phyloP scores from a whole-genome alignment of 257 asterid species.

The Phtheirospermum japonicum region DNA sequence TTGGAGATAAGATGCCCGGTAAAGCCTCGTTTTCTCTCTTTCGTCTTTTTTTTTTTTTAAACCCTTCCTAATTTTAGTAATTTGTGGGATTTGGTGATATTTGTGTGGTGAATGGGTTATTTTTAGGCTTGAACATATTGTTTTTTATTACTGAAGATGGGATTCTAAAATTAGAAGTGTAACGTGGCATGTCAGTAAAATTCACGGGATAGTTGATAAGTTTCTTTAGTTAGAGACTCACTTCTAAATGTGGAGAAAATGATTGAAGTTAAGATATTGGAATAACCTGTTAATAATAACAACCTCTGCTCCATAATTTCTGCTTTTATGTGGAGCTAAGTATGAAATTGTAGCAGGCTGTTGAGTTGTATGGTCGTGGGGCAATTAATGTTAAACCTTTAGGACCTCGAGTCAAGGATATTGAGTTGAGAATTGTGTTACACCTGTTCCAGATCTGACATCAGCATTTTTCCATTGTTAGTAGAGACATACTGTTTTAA shows the following conservation, averaged over 20 bases:
- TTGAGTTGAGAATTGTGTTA: not conserved
- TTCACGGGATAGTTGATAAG: not conserved
- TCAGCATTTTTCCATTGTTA: not conserved
- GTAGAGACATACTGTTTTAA: no score
- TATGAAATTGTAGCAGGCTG: not conserved
- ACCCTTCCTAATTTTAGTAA: not conserved
- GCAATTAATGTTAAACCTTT: not conserved
- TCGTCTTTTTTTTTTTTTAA: no score
- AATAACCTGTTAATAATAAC: not conserved
- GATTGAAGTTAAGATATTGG: not conserved
- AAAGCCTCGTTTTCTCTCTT: constrained; percentile 20
- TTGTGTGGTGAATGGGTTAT: not conserved
- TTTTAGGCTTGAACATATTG: constrained; percentile 10
- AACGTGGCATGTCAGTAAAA: not conserved
- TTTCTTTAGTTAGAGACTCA: not conserved
- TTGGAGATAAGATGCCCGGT: constrained; percentile 95
- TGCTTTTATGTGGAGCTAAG: constrained; percentile 1
- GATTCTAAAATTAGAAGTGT: not conserved
- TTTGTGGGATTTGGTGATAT: constrained; percentile 1
- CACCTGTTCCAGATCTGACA: not conserved
- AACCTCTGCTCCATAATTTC: not conserved
- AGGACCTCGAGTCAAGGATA: not conserved
- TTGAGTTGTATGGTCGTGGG: not conserved
- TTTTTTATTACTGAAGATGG: constrained; percentile 19
- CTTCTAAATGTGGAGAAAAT: not conserved